Percentiles rank a stretch among this genome's conserved stretches.
Evolutionary conservation across 148 eudicot species (phyloP).

Genomic region (Cornus suecica): DNA sequence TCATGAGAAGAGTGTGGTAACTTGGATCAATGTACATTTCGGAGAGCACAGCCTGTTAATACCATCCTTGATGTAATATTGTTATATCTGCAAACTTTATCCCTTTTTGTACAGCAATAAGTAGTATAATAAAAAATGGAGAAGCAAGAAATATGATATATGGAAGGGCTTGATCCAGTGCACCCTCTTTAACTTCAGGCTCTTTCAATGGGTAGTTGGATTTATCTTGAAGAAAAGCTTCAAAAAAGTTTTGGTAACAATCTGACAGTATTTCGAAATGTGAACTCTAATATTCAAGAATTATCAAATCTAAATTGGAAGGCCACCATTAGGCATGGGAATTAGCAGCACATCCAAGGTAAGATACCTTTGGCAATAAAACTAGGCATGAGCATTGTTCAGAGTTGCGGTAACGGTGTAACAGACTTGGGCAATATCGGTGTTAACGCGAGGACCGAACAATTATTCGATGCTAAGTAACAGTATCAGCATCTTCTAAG

Average conservation of each 20-base stretch:
- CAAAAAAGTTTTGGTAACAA: constrained; percentile 67
- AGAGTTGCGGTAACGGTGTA: too few species aligned
- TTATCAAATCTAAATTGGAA: not conserved
- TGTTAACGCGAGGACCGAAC: too few species aligned
- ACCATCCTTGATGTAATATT: not conserved
- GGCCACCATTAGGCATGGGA: not conserved
- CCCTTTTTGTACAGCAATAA: constrained; percentile 50
- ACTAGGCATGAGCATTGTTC: too few species aligned
- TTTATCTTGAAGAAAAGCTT: constrained; percentile 70
- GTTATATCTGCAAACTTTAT: constrained; percentile 11
- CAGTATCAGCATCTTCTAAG: too few species aligned
- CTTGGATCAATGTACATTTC: not conserved
- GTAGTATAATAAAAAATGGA: constrained; percentile 63
- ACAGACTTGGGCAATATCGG: too few species aligned
- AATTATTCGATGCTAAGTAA: too few species aligned
- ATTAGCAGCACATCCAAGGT: not conserved
- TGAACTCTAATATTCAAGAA: not conserved
- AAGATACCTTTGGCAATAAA: not conserved
- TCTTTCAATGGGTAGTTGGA: constrained; percentile 25
- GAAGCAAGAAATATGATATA: constrained; percentile 59
- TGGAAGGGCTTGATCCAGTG: constrained; percentile 44
- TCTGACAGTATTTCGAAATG: not conserved
- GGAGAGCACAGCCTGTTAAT: not conserved
- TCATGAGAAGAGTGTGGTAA: not conserved
- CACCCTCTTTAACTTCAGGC: constrained; percentile 42